Evolutionary conservation across 139 green algal species (phyloP).

Genomic region (Chlorella sorokiniana): DNA sequence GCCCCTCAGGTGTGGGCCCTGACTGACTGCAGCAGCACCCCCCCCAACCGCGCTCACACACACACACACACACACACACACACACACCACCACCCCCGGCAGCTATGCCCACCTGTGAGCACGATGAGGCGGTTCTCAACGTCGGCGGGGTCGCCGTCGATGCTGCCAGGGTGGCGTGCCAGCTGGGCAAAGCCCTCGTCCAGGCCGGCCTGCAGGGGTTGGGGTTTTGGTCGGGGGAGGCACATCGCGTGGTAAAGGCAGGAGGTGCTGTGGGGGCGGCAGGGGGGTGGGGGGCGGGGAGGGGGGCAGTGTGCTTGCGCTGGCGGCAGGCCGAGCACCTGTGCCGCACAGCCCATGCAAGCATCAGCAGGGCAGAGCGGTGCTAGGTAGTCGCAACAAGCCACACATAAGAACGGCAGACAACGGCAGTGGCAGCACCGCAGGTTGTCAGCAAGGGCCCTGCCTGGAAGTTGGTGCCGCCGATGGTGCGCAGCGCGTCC

Average conservation of each 20-base stretch:
- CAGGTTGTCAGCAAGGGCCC: neutral
- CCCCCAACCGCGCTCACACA: neutral
- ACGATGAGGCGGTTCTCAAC: constrained; percentile 38
- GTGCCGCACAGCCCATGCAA: too few relatives aligned
- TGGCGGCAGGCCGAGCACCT: too few relatives aligned
- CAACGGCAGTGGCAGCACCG: neutral
- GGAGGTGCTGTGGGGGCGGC: neutral
- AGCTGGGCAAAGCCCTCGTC: constrained; percentile 16
- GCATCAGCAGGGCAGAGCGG: too few relatives aligned
- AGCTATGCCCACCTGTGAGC: constrained; percentile 22
- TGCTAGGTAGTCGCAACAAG: neutral
- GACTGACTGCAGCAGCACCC: too few relatives aligned
- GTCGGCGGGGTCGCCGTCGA: neutral
- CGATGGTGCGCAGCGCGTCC: neutral
- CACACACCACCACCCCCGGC: neutral
- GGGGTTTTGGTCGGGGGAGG: neutral
- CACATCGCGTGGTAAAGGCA: neutral
- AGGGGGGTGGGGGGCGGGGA: too few relatives aligned
- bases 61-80: neutral
- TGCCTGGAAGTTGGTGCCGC: constrained; percentile 35
- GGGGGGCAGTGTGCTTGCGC: too few relatives aligned
- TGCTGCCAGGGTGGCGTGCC: neutral
- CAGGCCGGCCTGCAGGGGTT: constrained; percentile 5
- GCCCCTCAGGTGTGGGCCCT: too few relatives aligned
- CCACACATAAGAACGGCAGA: neutral